Percentiles rank a stretch among this genome's conserved stretches.
Conservation (phyloP, 257 asterid species). For the Vinca minor region DNA sequence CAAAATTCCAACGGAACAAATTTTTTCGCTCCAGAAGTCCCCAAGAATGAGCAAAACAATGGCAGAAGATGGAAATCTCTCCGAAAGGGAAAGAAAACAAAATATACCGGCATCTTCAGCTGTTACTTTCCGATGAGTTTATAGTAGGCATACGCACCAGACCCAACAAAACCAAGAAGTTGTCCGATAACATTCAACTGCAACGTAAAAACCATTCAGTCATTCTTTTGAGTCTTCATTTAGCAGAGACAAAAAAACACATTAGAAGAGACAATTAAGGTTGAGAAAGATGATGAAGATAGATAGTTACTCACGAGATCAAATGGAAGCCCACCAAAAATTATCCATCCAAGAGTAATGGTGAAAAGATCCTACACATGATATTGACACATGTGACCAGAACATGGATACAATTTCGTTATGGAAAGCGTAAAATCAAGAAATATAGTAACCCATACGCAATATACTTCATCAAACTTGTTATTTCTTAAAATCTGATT, state of each 20-base stretch:
- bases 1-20: not conserved
- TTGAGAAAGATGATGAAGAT: conserved; percentile 5
- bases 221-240: not conserved
- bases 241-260: not conserved
- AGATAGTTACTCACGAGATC: conserved; percentile 53
- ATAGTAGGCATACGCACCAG: conserved; percentile 63
- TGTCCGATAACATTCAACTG: conserved; percentile 84
- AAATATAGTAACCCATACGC: too few relatives aligned
- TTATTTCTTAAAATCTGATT: too few relatives aligned
- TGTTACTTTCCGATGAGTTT: conserved; percentile 62
- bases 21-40: not conserved
- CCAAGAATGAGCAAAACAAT: not conserved
- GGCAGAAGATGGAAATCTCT: not conserved
- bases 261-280: not conserved
- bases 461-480: too few relatives aligned
- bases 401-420: too few relatives aligned
- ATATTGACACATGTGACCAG: not conserved
- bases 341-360: conserved; percentile 65
- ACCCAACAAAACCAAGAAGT: conserved; percentile 66
- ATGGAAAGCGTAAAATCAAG: too few relatives aligned
- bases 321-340: conserved; percentile 89
- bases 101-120: conserved; percentile 2
- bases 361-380: conserved; percentile 74
- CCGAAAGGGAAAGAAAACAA: not conserved
- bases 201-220: conserved; percentile 14